Base-by-base conservation (phyloP, 768 basidiomycete genomes). In the Tephrocybe sp. region DNA sequence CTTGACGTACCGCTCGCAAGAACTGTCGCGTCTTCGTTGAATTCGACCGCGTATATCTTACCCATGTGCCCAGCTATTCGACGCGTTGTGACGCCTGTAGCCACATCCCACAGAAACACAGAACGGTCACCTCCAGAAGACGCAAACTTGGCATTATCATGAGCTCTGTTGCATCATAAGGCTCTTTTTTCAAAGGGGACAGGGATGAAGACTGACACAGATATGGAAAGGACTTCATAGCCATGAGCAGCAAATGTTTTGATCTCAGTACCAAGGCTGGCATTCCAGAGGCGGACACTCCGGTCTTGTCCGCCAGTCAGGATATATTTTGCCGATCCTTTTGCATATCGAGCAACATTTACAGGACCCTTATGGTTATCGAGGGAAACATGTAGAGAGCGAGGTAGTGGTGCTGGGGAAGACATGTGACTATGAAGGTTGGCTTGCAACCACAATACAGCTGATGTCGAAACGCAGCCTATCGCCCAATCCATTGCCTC, bases 61-160 rank as follows among this genome's bases (percentile, higher is more conserved):
- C 91, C 82, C 76, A 91, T 81, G 67, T 99, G 97, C 0, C 93
- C 97, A 14, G 89, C 70, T 53, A 97, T 76, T 49, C 95, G 78
- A 35, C 93, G 77, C 36, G 85, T 84, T 1, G 95, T 92, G 39
- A 83, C 78, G 11, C 92, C 96, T 30, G 88, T 82, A 14, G 87
- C 82, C 9, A 99, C 97, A 63, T 99, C 97, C 96, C 96, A 98
- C 19, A 97, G 68, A 59, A 97, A 97, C 1, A 97, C 85, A 45
- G 86, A 85, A 55, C 92, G 84, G 68, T 99, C 96, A 5, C 96
- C 96, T 30, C 96, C 96, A 19, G 87, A 91, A 3, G 92, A 95
- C 12, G 87, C 94, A 60, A 99, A 94, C 61, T 88, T 87, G 23
- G 88, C 85, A 71, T 99, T 99, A 69, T 99, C 96, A 58, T 92